Evolutionary conservation across 75 land plant genomes (phyloP).

Genomic region (Pinus tabuliformis): DNA sequence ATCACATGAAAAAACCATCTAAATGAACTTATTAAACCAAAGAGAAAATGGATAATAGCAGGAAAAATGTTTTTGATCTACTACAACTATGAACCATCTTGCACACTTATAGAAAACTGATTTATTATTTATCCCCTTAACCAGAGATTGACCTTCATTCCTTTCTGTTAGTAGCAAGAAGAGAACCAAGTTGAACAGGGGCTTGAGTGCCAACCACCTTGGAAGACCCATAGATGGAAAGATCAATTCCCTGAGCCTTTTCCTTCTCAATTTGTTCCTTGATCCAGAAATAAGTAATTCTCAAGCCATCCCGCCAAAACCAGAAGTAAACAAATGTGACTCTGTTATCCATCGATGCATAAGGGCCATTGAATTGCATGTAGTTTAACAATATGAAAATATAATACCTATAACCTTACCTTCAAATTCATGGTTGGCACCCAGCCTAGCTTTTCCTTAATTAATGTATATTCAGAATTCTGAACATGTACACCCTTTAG

Average conservation of each 20-base stretch:
- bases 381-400: background rate
- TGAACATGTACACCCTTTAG: conserved; percentile 94
- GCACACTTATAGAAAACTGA: no score
- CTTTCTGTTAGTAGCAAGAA: conserved; percentile 78
- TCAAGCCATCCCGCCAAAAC: conserved; percentile 67
- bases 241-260: conserved; percentile 51
- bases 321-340: background rate
- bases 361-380: background rate
- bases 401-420: conserved; percentile 20
- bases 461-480: conserved; percentile 91
- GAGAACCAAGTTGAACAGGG: conserved; percentile 86
- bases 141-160: conserved; percentile 4
- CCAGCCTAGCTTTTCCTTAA: conserved; percentile 95
- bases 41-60: no score
- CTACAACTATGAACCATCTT: no score
- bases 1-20: no score
- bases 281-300: conserved; percentile 90
- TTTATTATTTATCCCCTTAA: no score
- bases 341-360: background rate
- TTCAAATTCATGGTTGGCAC: conserved; percentile 89
- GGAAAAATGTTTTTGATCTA: no score
- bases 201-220: conserved; percentile 94
- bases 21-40: no score
- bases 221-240: conserved; percentile 66
- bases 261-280: conserved; percentile 89